Evolutionary conservation across 495 filamentous ascomycete genomes (phyloP), one percentile per base, ranked within the genome.

Genomic region (Cudoniella acicularis): DNA sequence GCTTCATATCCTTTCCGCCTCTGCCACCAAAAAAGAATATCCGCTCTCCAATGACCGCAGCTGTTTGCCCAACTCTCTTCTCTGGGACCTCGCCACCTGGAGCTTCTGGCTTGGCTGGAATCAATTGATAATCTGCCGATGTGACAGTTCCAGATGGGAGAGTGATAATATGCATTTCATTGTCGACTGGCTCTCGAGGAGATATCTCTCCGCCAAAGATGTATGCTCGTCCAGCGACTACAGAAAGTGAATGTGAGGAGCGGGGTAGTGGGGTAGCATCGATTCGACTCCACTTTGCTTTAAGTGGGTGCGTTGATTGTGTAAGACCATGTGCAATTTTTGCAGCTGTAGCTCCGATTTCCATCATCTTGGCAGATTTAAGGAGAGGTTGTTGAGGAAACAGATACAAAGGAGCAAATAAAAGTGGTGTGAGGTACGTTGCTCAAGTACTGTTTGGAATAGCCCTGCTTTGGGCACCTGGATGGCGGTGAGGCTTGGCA

Each of bases 21-120:
- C 78, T 74, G 10, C 86, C 86, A 49, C 86, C 86, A 64, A 84
- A 88, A 6, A 89, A 54, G 69, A 85, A 87, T 63, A 89, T 84
- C 22, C 75, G 70, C 50, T 81, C 76, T 17, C 81, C 80, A 62
- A 87, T 79, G 0, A 79, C 74, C 11, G 78, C 79, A 2, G 83
- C 77, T 20, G 81, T 78, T 62, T 87, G 84, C 3, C 82, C 82
- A 43, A 83, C 70, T 42, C 85, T 75, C 11, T 79, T 66, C 17
- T 72, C 55, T 0, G 83, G 83, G 2, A 83, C 72, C 24, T 72
- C 56, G 25, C 71, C 62, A 3, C 61, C 57, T 41, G 67, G 56
- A 46, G 70, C 74, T 36, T 68, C 64, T 13, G 73, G 51, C 13
- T 61, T 64, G 0, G 84, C 75, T 25, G 80, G 74, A 52, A 84